Evolutionary conservation across 1,139 yeast genomes (phyloP), one percentile per base, ranked within the genome.

Genomic region (Arxiozyma heterogenica): DNA sequence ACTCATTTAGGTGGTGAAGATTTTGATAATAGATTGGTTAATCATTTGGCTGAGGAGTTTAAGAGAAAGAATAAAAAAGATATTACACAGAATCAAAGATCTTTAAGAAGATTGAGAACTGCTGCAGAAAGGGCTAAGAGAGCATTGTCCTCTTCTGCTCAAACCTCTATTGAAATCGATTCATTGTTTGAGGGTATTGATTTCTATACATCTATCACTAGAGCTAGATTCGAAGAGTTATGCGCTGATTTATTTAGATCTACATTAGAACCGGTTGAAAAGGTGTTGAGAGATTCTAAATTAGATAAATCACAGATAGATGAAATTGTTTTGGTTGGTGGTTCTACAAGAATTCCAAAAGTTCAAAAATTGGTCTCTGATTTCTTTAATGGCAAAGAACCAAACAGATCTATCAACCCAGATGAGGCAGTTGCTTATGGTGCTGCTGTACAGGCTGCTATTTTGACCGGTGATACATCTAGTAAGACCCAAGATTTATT

Each of bases 1-100:
- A 90, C 97, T 62, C 97, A 90, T 76, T 82, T 90, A 79, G 97
- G 97, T 80, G 97, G 97, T 81, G 96, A 90, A 75, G 93, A 85
- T 74, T 85, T 85, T 69, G 93, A 85, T 74, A 82, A 84, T 75
- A 81, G 86, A 75, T 75, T 85, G 67, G 86, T 85, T 58, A 84
- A 76, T 72, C 84, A 79, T 76, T 83, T 86, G 75, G 83, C 84
- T 65, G 77, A 78, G 61, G 93, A 86, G 70, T 86, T 86, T 79
- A 83, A 85, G 82, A 82, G 89, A 77, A 86, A 86, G 80, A 77
- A 84, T 72, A 84, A 83, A 73, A 78, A 81, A 70, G 94, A 86
- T 70, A 73, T 86, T 63, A 77, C 86, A 51, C 70, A 75, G 51
- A 86, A 86, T 72, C 87, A 86, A 68, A 83, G 93, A 74, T 86